Percentiles rank a stretch among this genome's conserved stretches.
These are phyloP conservation scores for Fulvia fulva DNA, from an alignment of 2,329 filamentous ascomycete species.

Conservation along the genomic window DNA sequence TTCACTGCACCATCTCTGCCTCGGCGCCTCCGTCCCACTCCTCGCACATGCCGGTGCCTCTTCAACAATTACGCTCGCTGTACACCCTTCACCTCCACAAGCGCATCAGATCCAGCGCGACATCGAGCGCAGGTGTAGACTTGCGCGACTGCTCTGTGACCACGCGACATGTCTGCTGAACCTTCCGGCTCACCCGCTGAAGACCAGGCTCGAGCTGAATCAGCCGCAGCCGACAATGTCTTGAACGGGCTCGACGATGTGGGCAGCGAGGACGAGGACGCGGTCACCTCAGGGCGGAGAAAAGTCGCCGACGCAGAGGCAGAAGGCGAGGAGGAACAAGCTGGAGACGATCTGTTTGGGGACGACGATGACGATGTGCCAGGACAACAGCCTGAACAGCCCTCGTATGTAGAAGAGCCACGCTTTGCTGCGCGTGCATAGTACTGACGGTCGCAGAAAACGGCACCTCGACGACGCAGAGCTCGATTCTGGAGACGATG, in stretches of 20 bases:
- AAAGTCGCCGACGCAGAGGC: slow-evolving; percentile 20
- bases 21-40: neutral
- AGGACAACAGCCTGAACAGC: slow-evolving; percentile 18
- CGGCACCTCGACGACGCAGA: slow-evolving; percentile 57
- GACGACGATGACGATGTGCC: slow-evolving; percentile 38
- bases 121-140: neutral
- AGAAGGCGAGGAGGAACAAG: slow-evolving; percentile 31
- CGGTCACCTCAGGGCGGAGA: slow-evolving; percentile 20
- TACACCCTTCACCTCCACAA: neutral
- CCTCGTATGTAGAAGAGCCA: slow-evolving; percentile 22
- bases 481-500: slow-evolving; percentile 59
- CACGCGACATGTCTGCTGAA: slow-evolving; percentile 15
- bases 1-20: no score
- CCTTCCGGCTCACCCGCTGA: slow-evolving; percentile 10
- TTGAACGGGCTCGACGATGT: slow-evolving; percentile 13
- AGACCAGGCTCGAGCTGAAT: slow-evolving; percentile 18
- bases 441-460: slow-evolving; percentile 7
- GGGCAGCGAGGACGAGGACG: slow-evolving; percentile 19
- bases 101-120: neutral
- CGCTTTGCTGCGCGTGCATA: neutral
- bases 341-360: slow-evolving; percentile 46
- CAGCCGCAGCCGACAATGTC: slow-evolving; percentile 10
- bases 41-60: neutral
- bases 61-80: neutral
- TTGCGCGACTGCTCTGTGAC: neutral